A percentile compares a stretch with the other conserved stretches of the same genome.
These are phyloP conservation scores for Trichoderma sp. DNA, from an alignment of 2,329 filamentous ascomycete genomes.

Conservation along the genomic window DNA sequence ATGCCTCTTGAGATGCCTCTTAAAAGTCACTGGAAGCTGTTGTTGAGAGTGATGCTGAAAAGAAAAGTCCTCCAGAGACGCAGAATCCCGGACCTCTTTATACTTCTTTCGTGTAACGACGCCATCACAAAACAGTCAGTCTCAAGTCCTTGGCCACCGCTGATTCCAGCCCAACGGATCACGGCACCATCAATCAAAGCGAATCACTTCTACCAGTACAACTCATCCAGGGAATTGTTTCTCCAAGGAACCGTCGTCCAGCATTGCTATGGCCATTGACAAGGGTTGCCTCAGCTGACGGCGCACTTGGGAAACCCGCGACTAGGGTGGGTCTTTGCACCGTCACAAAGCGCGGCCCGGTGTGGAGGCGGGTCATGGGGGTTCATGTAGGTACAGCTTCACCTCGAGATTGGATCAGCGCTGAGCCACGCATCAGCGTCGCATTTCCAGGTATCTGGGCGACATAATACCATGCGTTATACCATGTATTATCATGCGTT, in stretches of 20 bases:
- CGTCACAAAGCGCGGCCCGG: neutral
- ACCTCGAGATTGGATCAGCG: neutral
- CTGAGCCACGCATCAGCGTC: neutral
- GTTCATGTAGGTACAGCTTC: neutral
- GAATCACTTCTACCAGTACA: neutral
- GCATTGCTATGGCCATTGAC: neutral
- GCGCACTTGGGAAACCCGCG: neutral
- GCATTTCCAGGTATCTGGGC: neutral
- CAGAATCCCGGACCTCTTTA: neutral
- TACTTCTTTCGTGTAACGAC: neutral
- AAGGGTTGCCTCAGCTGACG: neutral
- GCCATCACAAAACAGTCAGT: neutral
- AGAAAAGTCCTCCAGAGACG: neutral
- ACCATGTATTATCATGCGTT: neutral
- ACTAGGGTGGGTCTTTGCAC: neutral
- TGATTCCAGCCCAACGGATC: neutral
- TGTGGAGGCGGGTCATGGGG: neutral
- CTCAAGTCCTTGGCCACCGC: neutral
- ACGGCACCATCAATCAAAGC: neutral
- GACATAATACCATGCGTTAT: neutral
- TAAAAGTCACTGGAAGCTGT: neutral
- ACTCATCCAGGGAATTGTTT: neutral
- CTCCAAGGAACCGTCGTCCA: neutral
- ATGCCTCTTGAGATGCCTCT: neutral
- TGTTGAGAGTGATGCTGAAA: neutral